Percentiles rank a stretch among this genome's conserved stretches.
phyloP scores from a whole-genome alignment of 768 basidiomycete species.

The Termitomyces sp. region DNA sequence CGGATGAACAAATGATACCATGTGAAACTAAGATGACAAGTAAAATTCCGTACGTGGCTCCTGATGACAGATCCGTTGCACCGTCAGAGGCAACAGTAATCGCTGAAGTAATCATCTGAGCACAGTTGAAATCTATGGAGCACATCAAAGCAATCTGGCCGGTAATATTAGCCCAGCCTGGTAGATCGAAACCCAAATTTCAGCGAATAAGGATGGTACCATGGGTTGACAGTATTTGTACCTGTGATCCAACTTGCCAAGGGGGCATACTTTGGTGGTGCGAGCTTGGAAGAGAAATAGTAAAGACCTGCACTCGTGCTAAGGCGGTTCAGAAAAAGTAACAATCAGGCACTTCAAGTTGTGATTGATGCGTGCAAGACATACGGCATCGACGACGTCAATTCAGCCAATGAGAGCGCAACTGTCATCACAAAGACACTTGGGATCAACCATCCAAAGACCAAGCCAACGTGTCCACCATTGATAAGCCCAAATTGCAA shows the following conservation, averaged over 20 bases:
- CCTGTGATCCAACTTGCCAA: slow-evolving; percentile 63
- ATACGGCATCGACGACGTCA: slow-evolving; percentile 74
- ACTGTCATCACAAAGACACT: slow-evolving; percentile 61
- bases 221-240: neutral
- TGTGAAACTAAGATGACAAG: slow-evolving; percentile 60
- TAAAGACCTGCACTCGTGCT: slow-evolving; percentile 78
- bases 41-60: slow-evolving; percentile 64
- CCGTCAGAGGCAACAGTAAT: slow-evolving; percentile 58
- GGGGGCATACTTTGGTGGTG: slow-evolving; percentile 53
- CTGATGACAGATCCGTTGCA: slow-evolving; percentile 40
- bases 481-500: slow-evolving; percentile 57
- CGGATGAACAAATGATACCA: slow-evolving; percentile 66
- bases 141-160: slow-evolving; percentile 62
- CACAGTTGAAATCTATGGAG: slow-evolving; percentile 72
- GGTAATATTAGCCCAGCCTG: slow-evolving; percentile 68
- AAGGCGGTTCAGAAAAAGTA: neutral
- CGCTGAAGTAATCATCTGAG: slow-evolving; percentile 74
- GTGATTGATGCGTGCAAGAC: slow-evolving; percentile 15
- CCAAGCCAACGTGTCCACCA: slow-evolving; percentile 73
- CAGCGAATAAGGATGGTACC: neutral
- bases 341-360: neutral
- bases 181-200: neutral
- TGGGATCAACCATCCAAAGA: slow-evolving; percentile 75
- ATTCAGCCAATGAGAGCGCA: slow-evolving; percentile 67
- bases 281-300: slow-evolving; percentile 73